Base-by-base conservation (phyloP, 345 rosid species). In the Syzygium aqueum region DNA sequence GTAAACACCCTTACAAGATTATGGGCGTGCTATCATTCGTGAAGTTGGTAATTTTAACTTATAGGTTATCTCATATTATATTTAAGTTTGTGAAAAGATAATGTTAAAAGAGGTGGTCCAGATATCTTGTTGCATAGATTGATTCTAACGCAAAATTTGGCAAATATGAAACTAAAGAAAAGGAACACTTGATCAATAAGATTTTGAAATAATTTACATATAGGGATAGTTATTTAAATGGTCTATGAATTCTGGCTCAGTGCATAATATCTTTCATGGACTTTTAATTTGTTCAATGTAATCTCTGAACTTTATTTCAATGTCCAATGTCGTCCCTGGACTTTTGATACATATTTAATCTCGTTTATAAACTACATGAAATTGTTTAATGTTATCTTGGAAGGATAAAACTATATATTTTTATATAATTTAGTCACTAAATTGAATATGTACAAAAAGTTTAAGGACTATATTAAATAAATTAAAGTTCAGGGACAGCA, bases 211-310 rank as follows among this genome's bases (percentile, higher is more conserved):
- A 3, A 57, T 0, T 57, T 57, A 57, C 28, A 25, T 11, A 10
- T 4, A 25, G 14, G 0, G 1, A 57, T 25, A 57, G 25, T 57
- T 57, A 25, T 57, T 25, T 7, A 57, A 57, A 57, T 4, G 28
- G 28, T 57, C 63, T 57, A 14, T 0, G 6, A 11, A 57, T 6
- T 57, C 25, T 25, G 21, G 10, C 6, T 13, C 4, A 25, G 0
- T 5, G 0, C 0, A 0, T 11, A 57, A 57, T 0, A 0, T 57
- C 0, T 0, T 3, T 1, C 0, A 0, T 25, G 0, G 25, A 25
- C 6, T 25, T 57, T 25, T 25, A 57, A 11, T 57, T 57, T 23
- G 27, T 57, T 57, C 0, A 1, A 25, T 57, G 0, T 4, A 11
- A 4, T 25, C 1, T 7, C 0, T 4, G 6, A 57, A 57, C 25